Evolutionary conservation across 805 yeast genomes (phyloP).

Genomic region (Wickerhamiella kazuoi): DNA sequence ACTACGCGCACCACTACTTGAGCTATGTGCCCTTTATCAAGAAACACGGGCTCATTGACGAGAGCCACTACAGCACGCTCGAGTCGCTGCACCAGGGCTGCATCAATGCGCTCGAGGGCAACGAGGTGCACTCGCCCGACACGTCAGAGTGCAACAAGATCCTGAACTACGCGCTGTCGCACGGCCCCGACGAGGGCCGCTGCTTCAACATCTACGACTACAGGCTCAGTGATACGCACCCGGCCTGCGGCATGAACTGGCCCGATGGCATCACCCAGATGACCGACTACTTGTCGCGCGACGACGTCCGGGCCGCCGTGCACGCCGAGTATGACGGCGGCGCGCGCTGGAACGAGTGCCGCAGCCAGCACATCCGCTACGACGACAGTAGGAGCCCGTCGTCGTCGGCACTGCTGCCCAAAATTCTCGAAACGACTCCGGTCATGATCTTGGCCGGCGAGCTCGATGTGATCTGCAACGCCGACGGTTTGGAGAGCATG

Average conservation of each 20-base stretch:
- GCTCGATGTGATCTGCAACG: constrained; percentile 76
- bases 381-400: constrained; percentile 38
- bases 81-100: constrained; percentile 16
- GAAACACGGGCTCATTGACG: constrained; percentile 35
- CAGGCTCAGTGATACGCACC: constrained; percentile 50
- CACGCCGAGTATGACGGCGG: constrained; percentile 26
- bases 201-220: constrained; percentile 79
- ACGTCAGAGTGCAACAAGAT: constrained; percentile 25
- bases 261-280: constrained; percentile 44
- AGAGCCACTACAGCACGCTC: constrained; percentile 15
- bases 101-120: constrained; percentile 13
- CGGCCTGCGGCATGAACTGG: constrained; percentile 88
- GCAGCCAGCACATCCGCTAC: constrained; percentile 33
- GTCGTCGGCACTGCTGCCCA: constrained; percentile 50
- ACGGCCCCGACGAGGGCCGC: constrained; percentile 18
- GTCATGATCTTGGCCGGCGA: constrained; percentile 73
- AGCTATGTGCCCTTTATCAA: constrained; percentile 59
- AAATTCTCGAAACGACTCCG: constrained; percentile 36
- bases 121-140: constrained; percentile 11
- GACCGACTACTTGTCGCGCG: constrained; percentile 31
- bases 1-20: constrained; percentile 69
- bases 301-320: constrained; percentile 32
- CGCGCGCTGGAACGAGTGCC: constrained; percentile 62
- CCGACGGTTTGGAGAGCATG: constrained; percentile 51
- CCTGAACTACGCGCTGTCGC: constrained; percentile 20